phyloP scores from a whole-genome alignment of 2,329 filamentous ascomycete species.

The Fusarium subtropicale region DNA sequence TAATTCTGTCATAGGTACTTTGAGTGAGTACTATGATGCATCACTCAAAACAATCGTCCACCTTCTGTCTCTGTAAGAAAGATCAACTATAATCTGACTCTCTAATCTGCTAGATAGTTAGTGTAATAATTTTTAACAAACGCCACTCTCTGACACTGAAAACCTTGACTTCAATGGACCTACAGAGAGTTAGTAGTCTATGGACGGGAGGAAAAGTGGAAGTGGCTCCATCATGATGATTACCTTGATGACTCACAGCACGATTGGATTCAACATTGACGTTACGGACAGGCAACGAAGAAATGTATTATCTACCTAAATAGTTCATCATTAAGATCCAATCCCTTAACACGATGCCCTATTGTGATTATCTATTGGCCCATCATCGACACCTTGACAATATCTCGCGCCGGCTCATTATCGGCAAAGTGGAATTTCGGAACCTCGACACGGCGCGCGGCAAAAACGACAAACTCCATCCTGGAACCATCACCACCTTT shows the following conservation, averaged over 20 bases:
- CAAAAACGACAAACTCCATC: conserved; percentile 40
- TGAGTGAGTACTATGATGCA: not conserved
- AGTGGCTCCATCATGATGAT: conserved; percentile 9
- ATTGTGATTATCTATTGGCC: conserved; percentile 28
- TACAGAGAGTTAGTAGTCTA: not conserved
- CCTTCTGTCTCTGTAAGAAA: not conserved
- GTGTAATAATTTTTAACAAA: not conserved
- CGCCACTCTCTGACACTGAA: not conserved
- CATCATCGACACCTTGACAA: conserved; percentile 14
- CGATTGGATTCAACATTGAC: not conserved
- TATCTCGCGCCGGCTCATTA: conserved; percentile 45
- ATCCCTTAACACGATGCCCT: conserved; percentile 32
- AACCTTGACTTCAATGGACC: not conserved
- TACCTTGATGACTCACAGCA: conserved; percentile 28
- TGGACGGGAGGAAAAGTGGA: conserved; percentile 1
- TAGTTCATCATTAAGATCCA: not conserved
- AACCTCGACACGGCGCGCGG: conserved; percentile 41
- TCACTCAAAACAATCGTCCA: not conserved
- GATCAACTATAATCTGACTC: not conserved
- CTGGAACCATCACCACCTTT: conserved; percentile 35
- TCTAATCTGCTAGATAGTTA: not conserved
- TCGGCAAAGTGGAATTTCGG: conserved; percentile 42
- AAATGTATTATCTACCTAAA: not conserved
- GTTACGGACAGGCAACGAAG: not conserved
- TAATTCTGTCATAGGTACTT: not conserved